Evolutionary conservation across 2,329 filamentous ascomycete species (phyloP).

Genomic region (Zelopaecilomyces penicillatus): DNA sequence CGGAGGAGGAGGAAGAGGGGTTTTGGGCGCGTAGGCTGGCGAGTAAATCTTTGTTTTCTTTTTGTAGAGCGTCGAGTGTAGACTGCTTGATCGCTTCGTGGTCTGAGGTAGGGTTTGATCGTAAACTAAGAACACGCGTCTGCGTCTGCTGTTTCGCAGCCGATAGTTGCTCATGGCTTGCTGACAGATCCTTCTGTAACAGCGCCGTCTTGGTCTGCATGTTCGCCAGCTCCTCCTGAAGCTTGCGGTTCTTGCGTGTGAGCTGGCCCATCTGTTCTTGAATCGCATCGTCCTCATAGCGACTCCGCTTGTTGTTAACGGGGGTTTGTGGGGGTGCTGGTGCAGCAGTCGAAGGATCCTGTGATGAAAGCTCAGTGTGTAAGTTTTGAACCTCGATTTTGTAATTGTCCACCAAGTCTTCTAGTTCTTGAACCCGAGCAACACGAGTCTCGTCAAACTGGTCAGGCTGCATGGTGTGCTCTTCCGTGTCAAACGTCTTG

Average conservation of each 20-base stretch:
- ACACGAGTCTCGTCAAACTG: conserved; percentile 67
- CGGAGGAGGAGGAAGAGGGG: conserved; percentile 26
- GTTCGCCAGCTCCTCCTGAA: conserved; percentile 68
- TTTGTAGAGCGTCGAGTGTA: conserved; percentile 67
- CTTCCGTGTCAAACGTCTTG: conserved; percentile 80
- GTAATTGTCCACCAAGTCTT: conserved; percentile 80
- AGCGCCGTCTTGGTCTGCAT: conserved; percentile 63
- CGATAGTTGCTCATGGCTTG: conserved; percentile 64
- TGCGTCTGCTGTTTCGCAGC: conserved; percentile 57
- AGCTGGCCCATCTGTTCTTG: conserved; percentile 73
- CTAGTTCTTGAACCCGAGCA: conserved; percentile 69
- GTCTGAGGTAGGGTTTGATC: conserved; percentile 85
- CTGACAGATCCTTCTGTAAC: conserved; percentile 66
- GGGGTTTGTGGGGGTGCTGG: not conserved
- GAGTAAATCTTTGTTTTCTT: conserved; percentile 78
- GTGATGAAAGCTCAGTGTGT: conserved; percentile 62
- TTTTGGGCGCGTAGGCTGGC: conserved; percentile 52
- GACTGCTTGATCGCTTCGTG: conserved; percentile 75
- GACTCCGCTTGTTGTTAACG: conserved; percentile 56
- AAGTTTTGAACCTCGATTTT: conserved; percentile 69
- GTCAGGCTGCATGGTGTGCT: conserved; percentile 75
- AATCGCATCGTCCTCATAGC: conserved; percentile 51
- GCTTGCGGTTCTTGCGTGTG: conserved; percentile 75
- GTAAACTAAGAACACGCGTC: conserved; percentile 75
- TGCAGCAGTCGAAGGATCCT: conserved; percentile 38